These are phyloP conservation scores for Haematococcus lacustris DNA, from an alignment of 139 green algal species.

Conservation along the genomic window DNA sequence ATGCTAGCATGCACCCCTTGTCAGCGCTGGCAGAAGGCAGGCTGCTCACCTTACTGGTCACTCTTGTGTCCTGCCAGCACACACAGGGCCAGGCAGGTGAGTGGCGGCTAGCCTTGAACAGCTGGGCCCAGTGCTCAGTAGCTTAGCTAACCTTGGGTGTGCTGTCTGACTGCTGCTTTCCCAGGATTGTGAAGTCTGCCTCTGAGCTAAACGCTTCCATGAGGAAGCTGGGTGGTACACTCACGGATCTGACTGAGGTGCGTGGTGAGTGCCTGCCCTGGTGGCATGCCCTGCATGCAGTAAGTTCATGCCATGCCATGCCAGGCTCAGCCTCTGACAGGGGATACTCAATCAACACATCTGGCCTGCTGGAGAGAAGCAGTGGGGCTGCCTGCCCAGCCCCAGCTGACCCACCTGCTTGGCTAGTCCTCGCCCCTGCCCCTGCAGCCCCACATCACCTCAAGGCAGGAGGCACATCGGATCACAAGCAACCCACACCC, in stretches of 20 bases:
- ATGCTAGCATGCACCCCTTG: no score
- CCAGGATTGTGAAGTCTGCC: conserved; percentile 32
- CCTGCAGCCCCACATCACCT: neutral
- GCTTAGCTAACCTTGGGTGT: no score
- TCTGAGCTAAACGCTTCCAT: conserved; percentile 31
- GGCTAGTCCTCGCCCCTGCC: neutral
- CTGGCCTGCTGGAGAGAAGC: neutral
- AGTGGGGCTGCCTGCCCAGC: neutral
- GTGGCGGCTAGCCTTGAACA: no score
- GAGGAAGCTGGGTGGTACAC: conserved; percentile 14
- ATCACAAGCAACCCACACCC: neutral
- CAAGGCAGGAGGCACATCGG: neutral
- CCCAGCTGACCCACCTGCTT: neutral
- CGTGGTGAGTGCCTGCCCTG: neutral
- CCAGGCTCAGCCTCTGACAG: neutral
- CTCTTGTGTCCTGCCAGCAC: no score
- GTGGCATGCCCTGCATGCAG: neutral
- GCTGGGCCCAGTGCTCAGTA: no score
- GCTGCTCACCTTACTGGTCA: no score
- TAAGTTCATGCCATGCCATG: neutral
- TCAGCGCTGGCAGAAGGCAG: no score
- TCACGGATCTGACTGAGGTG: conserved; percentile 13
- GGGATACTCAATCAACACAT: neutral
- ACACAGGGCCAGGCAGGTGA: no score
- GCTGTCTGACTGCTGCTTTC: neutral